Percentiles rank a stretch among this genome's conserved stretches.
phyloP scores from a whole-genome alignment of 2,329 filamentous ascomycete genomes.

The Phialophora chinensis region DNA sequence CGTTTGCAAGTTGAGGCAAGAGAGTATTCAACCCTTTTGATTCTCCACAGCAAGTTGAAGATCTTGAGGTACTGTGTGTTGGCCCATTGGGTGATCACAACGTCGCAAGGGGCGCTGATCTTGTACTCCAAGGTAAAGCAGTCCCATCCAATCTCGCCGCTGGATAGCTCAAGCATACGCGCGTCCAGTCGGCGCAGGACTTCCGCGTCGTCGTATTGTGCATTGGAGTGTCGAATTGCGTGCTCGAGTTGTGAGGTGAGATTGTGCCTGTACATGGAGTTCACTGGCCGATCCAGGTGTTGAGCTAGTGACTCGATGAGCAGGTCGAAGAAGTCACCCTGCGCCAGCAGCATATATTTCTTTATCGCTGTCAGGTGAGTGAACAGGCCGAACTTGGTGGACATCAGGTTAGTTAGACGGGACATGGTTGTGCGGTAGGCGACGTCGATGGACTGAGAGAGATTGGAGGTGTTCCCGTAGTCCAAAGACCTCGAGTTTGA shows the following conservation, averaged over 20 bases:
- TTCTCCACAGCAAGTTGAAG: constrained; percentile 98
- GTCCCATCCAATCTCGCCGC: constrained; percentile 98
- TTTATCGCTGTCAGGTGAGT: constrained; percentile 91
- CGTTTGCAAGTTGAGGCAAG: constrained; percentile 89
- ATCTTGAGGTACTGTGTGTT: constrained; percentile 97
- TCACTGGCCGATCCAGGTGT: constrained; percentile 93
- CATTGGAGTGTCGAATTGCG: constrained; percentile 94
- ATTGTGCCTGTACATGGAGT: constrained; percentile 94
- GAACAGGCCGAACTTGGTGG: constrained; percentile 91
- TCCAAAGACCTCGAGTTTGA: constrained; percentile 86
- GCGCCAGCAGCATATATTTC: constrained; percentile 90
- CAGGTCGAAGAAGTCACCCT: constrained; percentile 95
- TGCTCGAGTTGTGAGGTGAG: constrained; percentile 97
- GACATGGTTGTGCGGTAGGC: constrained; percentile 99
- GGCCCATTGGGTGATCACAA: constrained; percentile 95
- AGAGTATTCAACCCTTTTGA: constrained; percentile 96
- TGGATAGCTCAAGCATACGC: constrained; percentile 95
- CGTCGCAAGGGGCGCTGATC: constrained; percentile 93
- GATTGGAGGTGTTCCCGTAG: constrained; percentile 83
- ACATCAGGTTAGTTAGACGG: constrained; percentile 90
- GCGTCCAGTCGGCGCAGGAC: constrained; percentile 90
- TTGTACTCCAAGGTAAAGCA: constrained; percentile 99
- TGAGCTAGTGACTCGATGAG: constrained; percentile 95
- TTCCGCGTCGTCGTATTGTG: constrained; percentile 91
- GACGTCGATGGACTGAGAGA: constrained; percentile 93